These are phyloP conservation scores for Ostreobium quekettii DNA, from an alignment of 139 green algal genomes.

Conservation along the genomic window DNA sequence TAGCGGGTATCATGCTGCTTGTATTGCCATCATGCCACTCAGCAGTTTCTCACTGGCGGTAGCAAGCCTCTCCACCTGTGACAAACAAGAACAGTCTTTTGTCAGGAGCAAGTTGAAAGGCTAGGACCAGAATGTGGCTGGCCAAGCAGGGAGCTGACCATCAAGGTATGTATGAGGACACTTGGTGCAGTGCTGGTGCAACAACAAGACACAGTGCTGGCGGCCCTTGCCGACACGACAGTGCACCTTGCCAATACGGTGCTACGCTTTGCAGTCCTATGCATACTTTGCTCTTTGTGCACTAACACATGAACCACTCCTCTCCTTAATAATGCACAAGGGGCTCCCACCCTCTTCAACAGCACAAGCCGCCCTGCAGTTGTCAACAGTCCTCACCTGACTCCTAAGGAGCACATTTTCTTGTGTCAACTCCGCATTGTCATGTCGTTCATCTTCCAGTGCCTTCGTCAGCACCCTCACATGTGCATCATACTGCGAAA, in stretches of 20 bases:
- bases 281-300: too few species aligned
- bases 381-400: constrained; percentile 1
- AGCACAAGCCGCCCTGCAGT: background rate
- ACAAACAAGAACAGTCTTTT: background rate
- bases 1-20: too few species aligned
- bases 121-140: background rate
- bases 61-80: background rate
- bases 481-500: too few species aligned
- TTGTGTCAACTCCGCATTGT: background rate
- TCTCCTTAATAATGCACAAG: background rate
- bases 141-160: too few species aligned
- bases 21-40: background rate
- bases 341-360: background rate
- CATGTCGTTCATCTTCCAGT: background rate
- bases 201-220: background rate
- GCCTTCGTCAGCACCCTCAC: background rate
- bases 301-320: too few species aligned
- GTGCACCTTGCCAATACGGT: background rate
- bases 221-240: background rate
- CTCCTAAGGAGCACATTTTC: background rate
- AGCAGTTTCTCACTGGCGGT: background rate
- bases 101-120: background rate
- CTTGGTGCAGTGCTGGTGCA: background rate
- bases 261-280: background rate
- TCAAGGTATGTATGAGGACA: background rate